Evolutionary conservation across 805 yeast genomes (phyloP), one percentile per base, ranked within the genome.

Genomic region (Zygotorulaspora florentina): DNA sequence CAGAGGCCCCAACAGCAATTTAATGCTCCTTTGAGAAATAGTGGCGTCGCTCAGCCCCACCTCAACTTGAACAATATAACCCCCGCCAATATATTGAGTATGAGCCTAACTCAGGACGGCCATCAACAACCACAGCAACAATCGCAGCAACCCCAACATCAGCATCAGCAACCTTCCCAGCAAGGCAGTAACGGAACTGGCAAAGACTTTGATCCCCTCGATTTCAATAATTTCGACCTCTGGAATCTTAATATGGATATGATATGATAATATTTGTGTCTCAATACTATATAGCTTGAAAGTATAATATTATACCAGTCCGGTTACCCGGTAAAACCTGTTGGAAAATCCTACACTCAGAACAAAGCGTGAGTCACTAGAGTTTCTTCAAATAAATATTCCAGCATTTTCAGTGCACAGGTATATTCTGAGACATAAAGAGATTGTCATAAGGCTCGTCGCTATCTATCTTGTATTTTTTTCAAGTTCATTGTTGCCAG

Each of bases 211-310:
- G 57, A 49, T 38, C 51, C 55, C 15, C 39, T 58, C 28, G 67
- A 61, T 43, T 51, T 63, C 26, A 59, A 58, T 41, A 58, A 56
- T 42, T 38, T 64, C 18, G 68, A 64, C 39, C 51, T 64, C 10
- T 54, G 61, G 25, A 55, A 48, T 29, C 51, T 61, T 13, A 61
- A 58, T 43, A 56, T 64, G 61, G 67, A 64, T 39, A 62, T 64
- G 51, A 42, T 63, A 23, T 60, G 47, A 47, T 25, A 38, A 26
- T 34, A 25, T 41, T 12, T 26, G 35, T 36, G 20, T 27, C 13
- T 20, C 23, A 17, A 43, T 43, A 23, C 17, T 15, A 30, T 35
- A 30, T 36, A 26, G 28, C 23, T 26, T 31, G n/a, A 12, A 31
- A 33, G 27, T 8, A 16, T 28, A 13, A 30, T 39, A 13, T 25